Base-by-base conservation (phyloP, 176 grass and related monocot genomes). In the Tillandsia leiboldiana region DNA sequence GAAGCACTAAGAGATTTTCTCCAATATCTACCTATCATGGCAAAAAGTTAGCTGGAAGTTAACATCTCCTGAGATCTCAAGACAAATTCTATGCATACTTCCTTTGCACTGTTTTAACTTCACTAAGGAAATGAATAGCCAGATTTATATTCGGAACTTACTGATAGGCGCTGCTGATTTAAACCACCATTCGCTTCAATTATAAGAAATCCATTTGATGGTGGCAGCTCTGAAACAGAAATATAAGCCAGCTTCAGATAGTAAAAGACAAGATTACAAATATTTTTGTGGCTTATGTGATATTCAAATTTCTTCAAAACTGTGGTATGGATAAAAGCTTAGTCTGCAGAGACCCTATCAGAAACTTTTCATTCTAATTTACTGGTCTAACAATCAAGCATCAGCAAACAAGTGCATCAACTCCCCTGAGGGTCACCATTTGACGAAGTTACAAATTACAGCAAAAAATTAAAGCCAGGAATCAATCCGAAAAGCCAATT, bases 141-240 rank as follows among this genome's bases (percentile, higher is more conserved):
- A 59, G 33, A 10, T 67, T 49, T 50, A 63, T 71, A 2, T 0
- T 81, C 33, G 52, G 7, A 88, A 91, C 88, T 89, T 96, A 88
- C 93, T 62, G 88, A 96, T 80, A 96, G 72, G 4, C 88, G 88
- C 42, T 96, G 93, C 70, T 96, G 93, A 82, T 96, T 96, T 33
- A 96, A 77, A 64, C 86, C 93, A 75, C 93, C 93, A 74, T 96
- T 96, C 83, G 88, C 93, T 78, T 96, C 93, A 51, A 92, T 80
- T 79, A 96, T 80, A 48, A 96, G 86, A 84, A 75, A 90, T 72
- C 93, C 89, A 83, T 92, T 96, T 70, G 89, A 96, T 76, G 84
- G 76, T 2, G 84, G 74, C 71, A 96, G 77, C 18, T 80, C 93
- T 96, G 86, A 68, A 80, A 74, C 56, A 56, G 63, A 48, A 77